Evolutionary conservation across 225 moss, liverwort and hornwort species (phyloP), one percentile per base, ranked within the genome.

Genomic region (Pseudisothecium myosuroides): DNA sequence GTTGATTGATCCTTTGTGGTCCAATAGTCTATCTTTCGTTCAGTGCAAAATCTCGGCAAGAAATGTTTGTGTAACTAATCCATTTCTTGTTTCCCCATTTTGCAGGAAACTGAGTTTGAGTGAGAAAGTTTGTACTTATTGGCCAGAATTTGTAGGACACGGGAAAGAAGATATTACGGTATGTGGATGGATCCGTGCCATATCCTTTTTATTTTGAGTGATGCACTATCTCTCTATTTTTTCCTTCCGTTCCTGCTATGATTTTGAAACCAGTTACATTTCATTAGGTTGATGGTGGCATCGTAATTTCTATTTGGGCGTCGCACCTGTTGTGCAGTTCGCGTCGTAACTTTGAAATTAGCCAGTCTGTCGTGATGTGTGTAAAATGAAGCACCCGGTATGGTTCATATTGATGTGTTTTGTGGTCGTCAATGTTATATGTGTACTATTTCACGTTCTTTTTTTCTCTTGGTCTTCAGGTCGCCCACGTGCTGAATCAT

Each of bases 401-500:
- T 52, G 21, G 13, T 72, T 75, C 27, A 80, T 74, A 14, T 69
- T 9, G 82, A 60, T 50, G 41, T 69, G n/a, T 76, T 29, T 76
- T 86, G 31, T 68, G 49, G 23, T 31, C 67, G 66, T 66, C 72
- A n/a, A 50, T 58, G 21, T 64, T 67, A 34, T 83, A 31, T 31
- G 50, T 43, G 12, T 43, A 47, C 27, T 49, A 43, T 56, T 65
- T 87, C 45, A 76, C 81, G 50, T 74, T 65, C n/a, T 31, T 86
- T 81, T 55, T 87, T 41, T 47, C 47, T 87, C 27, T 14, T 82
- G 80, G 17, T 86, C 23, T 94, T 89, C 86, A 98, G 98, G 97
- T 98, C 84, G 96, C 98, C 64, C 94, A 98, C 87, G 98, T 98
- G 82, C 91, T 98, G 85, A 98, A 98, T 91, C 98, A 98, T 87